phyloP scores from a whole-genome alignment of 2,329 filamentous ascomycete species.

The Malbranchea cinnamomea region DNA sequence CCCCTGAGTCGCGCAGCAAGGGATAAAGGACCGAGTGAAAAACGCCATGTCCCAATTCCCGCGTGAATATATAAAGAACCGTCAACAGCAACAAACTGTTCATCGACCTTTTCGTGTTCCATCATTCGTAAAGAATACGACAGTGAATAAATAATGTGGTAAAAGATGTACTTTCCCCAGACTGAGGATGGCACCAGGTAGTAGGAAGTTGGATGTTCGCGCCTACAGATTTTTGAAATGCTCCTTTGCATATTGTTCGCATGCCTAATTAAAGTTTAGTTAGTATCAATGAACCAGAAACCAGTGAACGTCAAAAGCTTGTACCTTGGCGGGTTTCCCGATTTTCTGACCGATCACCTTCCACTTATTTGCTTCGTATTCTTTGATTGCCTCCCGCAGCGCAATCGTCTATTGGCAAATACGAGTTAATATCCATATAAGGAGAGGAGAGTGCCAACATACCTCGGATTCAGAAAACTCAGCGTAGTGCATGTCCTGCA shows the following conservation, averaged over 20 bases:
- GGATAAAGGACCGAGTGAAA: no score
- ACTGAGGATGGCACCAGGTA: background rate
- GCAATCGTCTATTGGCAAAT: constrained; percentile 22
- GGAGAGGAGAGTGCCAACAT: constrained; percentile 13
- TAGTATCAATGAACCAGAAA: constrained; percentile 6
- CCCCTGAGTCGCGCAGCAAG: no score
- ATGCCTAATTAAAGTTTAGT: constrained; percentile 41
- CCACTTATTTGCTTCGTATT: constrained; percentile 98
- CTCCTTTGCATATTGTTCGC: constrained; percentile 91
- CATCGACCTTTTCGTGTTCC: constrained; percentile 2
- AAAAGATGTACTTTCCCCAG: background rate
- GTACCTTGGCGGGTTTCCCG: constrained; percentile 89
- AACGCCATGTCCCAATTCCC: no score
- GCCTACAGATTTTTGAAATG: constrained; percentile 48
- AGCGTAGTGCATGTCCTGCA: constrained; percentile 94
- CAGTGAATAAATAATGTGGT: constrained; percentile 2
- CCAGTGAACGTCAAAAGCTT: constrained; percentile 9
- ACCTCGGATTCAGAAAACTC: constrained; percentile 97
- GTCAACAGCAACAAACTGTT: background rate
- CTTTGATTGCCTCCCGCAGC: constrained; percentile 86
- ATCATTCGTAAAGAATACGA: constrained; percentile 2
- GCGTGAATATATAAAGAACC: background rate
- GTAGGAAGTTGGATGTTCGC: background rate
- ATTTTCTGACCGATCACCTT: constrained; percentile 94
- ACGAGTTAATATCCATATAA: constrained; percentile 2